These are phyloP conservation scores for Nitzschia putrida DNA, from an alignment of 108 stramenopile species.

Conservation along the genomic window DNA sequence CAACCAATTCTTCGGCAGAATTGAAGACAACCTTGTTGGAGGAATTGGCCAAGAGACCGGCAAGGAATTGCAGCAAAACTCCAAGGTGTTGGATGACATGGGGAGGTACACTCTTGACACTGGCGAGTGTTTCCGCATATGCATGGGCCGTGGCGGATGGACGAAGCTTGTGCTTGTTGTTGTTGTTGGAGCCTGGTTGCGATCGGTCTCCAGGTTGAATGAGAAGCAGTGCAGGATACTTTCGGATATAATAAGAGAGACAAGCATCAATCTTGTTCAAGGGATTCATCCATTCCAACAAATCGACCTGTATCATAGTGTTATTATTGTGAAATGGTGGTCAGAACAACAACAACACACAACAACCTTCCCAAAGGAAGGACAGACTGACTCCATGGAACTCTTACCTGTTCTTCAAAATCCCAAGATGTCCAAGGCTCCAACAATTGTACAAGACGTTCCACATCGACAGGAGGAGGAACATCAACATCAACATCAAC, in stretches of 20 bases:
- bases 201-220: constrained; percentile 46
- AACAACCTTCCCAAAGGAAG: not conserved
- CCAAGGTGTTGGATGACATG: constrained; percentile 34
- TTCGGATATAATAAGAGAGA: constrained; percentile 54
- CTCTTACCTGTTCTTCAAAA: constrained; percentile 82
- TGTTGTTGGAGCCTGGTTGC: constrained; percentile 1
- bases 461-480: constrained; percentile 49
- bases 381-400: not conserved
- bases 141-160: not conserved
- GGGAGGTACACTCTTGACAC: constrained; percentile 47
- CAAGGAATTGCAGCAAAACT: constrained; percentile 67
- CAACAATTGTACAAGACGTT: constrained; percentile 53
- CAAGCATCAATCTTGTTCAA: constrained; percentile 81
- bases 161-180: no score
- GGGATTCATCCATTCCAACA: constrained; percentile 81
- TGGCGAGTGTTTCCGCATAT: constrained; percentile 43
- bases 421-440: constrained; percentile 57
- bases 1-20: constrained; percentile 70
- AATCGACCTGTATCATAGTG: constrained; percentile 71
- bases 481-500: constrained; percentile 3
- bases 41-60: constrained; percentile 71
- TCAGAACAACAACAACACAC: no score
- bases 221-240: constrained; percentile 61
- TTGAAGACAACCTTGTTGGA: constrained; percentile 84
- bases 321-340: no score